phyloP scores from a whole-genome alignment of 306 rosid genomes.

The Malus sieversii region DNA sequence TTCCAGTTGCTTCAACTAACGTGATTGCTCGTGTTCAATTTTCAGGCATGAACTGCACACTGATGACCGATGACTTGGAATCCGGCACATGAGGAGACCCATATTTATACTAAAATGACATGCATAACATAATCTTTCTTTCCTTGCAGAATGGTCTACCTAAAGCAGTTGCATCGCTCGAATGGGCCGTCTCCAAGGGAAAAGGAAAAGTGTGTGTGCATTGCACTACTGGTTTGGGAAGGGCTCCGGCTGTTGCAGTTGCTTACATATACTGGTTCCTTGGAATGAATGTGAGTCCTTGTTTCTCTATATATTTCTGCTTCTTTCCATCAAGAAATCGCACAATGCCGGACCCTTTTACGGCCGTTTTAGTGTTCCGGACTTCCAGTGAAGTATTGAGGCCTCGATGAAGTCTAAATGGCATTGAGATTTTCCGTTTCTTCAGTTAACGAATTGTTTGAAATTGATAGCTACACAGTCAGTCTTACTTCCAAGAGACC shows the following conservation, averaged over 20 bases:
- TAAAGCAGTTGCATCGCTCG: constrained; percentile 83
- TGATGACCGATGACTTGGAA: constrained; percentile 60
- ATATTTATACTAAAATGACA: constrained; percentile 19
- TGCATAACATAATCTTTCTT: neutral
- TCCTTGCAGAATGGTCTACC: constrained; percentile 62
- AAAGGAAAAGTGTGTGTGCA: constrained; percentile 78
- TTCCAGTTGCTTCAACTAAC: constrained; percentile 12
- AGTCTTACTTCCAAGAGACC: constrained; percentile 68
- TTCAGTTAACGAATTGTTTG: neutral
- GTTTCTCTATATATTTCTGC: neutral
- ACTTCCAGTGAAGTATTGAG: neutral
- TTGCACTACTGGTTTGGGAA: constrained; percentile 91
- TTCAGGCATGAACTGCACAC: constrained; percentile 89
- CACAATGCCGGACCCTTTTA: neutral
- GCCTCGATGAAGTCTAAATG: neutral
- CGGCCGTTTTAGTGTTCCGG: neutral
- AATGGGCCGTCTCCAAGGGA: constrained; percentile 80
- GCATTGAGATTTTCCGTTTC: neutral
- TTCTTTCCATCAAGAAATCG: neutral
- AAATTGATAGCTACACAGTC: neutral
- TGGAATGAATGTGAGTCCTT: constrained; percentile 61
- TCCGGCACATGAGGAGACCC: constrained; percentile 76
- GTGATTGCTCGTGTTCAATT: constrained; percentile 11
- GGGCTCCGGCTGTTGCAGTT: constrained; percentile 90
- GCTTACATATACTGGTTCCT: constrained; percentile 88